Evolutionary conservation across 805 yeast species (phyloP).

Genomic region (Candida ascalaphidarum): DNA sequence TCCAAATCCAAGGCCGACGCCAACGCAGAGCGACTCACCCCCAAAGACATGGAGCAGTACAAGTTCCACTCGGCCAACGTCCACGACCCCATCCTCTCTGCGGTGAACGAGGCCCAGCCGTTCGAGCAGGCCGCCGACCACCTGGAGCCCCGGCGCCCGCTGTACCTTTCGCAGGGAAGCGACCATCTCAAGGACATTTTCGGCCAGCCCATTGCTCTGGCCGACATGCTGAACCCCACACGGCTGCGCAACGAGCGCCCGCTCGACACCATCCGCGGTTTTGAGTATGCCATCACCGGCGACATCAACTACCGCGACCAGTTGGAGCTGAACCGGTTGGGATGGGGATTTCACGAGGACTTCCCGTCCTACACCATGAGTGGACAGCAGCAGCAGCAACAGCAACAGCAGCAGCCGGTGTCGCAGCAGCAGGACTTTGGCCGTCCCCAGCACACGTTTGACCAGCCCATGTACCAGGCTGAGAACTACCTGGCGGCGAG

Average conservation of each 20-base stretch:
- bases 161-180: conserved; percentile 38
- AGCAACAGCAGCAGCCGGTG: conserved; percentile 18
- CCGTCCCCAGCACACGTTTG: conserved; percentile 27
- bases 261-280: conserved; percentile 86
- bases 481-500: conserved; percentile 50
- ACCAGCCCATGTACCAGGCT: conserved; percentile 42
- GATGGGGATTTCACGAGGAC: conserved; percentile 82
- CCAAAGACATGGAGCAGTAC: conserved; percentile 20
- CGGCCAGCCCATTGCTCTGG: conserved; percentile 69
- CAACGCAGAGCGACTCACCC: conserved; percentile 18
- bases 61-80: conserved; percentile 6
- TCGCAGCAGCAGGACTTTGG: conserved; percentile 23
- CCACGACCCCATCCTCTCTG: conserved; percentile 86
- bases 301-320: conserved; percentile 74
- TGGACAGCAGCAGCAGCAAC: conserved; percentile 22
- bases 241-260: conserved; percentile 94
- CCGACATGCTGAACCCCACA: conserved; percentile 91
- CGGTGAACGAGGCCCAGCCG: conserved; percentile 94
- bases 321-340: conserved; percentile 68
- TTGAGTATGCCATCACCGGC: conserved; percentile 92
- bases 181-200: conserved; percentile 69
- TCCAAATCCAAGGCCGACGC: conserved; percentile 10
- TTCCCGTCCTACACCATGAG: conserved; percentile 46
- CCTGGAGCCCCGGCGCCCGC: conserved; percentile 34
- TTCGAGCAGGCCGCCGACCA: conserved; percentile 53